phyloP scores from a whole-genome alignment of 73 alveolate genomes.

The Diophrys appendiculata region DNA sequence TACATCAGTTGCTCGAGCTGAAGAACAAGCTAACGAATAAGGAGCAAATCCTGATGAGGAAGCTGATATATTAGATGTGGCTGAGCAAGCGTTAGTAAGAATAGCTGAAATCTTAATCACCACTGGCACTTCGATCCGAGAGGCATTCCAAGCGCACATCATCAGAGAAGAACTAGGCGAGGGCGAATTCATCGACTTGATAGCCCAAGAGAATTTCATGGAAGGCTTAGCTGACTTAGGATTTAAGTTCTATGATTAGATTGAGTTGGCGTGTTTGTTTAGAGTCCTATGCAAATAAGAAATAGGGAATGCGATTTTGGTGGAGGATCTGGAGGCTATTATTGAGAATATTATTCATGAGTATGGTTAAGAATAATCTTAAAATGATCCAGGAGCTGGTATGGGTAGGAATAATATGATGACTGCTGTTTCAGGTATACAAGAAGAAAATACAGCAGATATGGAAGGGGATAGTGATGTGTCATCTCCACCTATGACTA shows the following conservation, averaged over 20 bases:
- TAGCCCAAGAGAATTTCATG: not conserved
- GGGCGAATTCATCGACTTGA: not conserved
- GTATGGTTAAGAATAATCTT: no score
- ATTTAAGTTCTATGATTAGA: not conserved
- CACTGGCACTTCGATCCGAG: not conserved
- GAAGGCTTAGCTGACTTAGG: not conserved
- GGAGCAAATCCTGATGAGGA: not conserved
- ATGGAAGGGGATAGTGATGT: no score
- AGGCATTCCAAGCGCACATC: not conserved
- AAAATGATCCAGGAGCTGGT: no score
- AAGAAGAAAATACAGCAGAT: no score
- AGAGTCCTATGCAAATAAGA: not conserved
- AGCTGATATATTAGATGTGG: not conserved
- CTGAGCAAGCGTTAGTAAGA: not conserved
- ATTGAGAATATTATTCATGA: not conserved
- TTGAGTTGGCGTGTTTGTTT: not conserved
- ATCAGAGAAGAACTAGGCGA: not conserved
- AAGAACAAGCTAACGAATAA: not conserved
- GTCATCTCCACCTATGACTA: no score
- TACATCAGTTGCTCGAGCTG: not conserved
- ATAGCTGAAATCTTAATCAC: not conserved
- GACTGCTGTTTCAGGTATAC: no score
- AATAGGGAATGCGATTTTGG: not conserved
- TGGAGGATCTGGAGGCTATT: not conserved
- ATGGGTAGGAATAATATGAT: no score